A percentile compares a stretch with the other conserved stretches of the same genome.
Evolutionary conservation across 2,329 filamentous ascomycete species (phyloP).

Genomic region (Ceratocystis papillata): DNA sequence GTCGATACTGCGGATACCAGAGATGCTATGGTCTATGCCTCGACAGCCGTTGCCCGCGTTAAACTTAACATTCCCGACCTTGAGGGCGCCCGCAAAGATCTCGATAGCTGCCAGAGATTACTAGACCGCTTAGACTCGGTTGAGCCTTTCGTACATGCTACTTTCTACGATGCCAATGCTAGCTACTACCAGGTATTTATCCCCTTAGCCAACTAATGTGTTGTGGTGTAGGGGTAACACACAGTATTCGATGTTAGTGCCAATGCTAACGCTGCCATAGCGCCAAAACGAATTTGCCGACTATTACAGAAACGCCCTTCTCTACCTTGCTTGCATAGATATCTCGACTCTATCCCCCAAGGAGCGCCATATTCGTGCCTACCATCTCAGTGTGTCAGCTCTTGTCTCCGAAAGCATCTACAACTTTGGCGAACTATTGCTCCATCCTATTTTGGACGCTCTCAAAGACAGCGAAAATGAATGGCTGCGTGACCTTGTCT

Average conservation of each 20-base stretch:
- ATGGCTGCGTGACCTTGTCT: constrained; percentile 92
- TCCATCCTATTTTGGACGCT: constrained; percentile 89
- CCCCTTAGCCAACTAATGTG: not conserved
- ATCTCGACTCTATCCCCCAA: constrained; percentile 59
- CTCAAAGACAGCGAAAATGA: constrained; percentile 58
- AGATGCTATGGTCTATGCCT: constrained; percentile 91
- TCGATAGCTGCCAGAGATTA: constrained; percentile 78
- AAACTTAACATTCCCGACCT: constrained; percentile 71
- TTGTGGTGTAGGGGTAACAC: too few species aligned
- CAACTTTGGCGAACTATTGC: constrained; percentile 97
- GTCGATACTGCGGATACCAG: constrained; percentile 88
- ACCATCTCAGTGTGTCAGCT: constrained; percentile 85
- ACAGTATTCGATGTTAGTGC: too few species aligned
- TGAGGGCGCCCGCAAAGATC: constrained; percentile 72
- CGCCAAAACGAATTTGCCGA: constrained; percentile 82
- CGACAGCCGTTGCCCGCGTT: constrained; percentile 76
- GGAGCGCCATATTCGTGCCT: constrained; percentile 74
- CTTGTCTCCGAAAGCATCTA: constrained; percentile 92
- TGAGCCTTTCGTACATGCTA: constrained; percentile 87
- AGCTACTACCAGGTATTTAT: constrained; percentile 69
- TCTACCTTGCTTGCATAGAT: constrained; percentile 94
- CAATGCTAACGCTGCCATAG: constrained; percentile 29
- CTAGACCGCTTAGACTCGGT: constrained; percentile 89
- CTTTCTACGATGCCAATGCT: constrained; percentile 91
- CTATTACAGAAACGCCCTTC: constrained; percentile 94